Evolutionary conservation across 495 filamentous ascomycete species (phyloP).

Genomic region (Trichoderma gamsii): DNA sequence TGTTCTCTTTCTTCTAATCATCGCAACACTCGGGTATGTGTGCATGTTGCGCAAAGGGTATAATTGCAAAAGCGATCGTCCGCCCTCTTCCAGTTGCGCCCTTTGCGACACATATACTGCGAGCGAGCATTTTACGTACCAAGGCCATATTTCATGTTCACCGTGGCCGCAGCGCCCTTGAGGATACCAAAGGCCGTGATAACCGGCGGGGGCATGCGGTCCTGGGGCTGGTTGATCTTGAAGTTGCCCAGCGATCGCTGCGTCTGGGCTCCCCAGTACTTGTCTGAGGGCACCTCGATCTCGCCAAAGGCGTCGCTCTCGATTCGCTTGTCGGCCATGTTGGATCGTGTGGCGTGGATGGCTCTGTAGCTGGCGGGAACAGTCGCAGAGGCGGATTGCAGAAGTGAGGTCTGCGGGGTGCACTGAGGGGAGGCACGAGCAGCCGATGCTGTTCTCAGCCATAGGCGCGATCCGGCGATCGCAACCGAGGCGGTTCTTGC

Average conservation of each 20-base stretch:
- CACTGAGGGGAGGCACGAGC: not conserved
- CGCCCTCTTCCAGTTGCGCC: no score
- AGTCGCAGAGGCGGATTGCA: not conserved
- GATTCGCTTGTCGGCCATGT: conserved; percentile 57
- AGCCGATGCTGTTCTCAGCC: conserved; percentile 7
- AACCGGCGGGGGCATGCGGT: conserved; percentile 93
- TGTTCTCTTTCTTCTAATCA: not conserved
- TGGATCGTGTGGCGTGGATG: conserved; percentile 44
- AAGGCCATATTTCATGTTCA: conserved; percentile 93
- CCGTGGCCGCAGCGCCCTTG: conserved; percentile 91
- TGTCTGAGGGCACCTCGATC: conserved; percentile 83
- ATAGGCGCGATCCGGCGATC: not conserved
- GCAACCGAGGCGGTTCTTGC: conserved; percentile 13
- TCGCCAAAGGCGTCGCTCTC: conserved; percentile 98
- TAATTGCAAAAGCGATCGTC: no score
- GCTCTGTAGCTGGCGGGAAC: conserved; percentile 26
- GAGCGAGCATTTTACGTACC: conserved; percentile 49
- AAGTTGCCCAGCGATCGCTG: conserved; percentile 97
- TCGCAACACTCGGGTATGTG: no score
- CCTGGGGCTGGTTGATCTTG: conserved; percentile 97
- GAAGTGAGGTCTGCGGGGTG: conserved; percentile 7
- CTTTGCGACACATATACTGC: no score
- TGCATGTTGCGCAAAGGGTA: no score
- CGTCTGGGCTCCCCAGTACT: conserved; percentile 99
- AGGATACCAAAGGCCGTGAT: conserved; percentile 93